Evolutionary conservation across 108 stramenopile species (phyloP), one percentile per base, ranked within the genome.

Genomic region (Cyclotella distinguenda): DNA sequence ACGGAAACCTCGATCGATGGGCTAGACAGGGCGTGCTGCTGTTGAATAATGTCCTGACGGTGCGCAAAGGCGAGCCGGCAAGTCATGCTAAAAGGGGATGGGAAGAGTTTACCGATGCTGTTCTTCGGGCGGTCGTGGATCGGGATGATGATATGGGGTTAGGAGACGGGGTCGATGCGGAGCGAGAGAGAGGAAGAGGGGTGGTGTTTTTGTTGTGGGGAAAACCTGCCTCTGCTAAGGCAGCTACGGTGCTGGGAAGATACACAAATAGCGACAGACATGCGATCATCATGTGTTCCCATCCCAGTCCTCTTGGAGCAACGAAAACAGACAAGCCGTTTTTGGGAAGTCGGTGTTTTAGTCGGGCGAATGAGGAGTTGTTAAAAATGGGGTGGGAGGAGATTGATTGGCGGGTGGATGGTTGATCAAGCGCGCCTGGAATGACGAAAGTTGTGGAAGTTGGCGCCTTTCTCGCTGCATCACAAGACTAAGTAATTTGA

Each of bases 201-300:
- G 78, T 97, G 5, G 99, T 98, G 1, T 99, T 96, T 64, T 43
- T 99, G 33, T 76, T 98, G 31, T 99, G 99, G 99, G 99, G 99
- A 1, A 97, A 95, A 73, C 97, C 96, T 3, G 97, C 98, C 19
- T 79, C 86, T 38, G 62, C 60, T 40, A 93, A 95, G 74, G 73
- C 74, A 2, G 51, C 78, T 60, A 72, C 77, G 11, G 80, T 91
- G 47, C 33, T 91, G 11, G 54, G 63, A 7, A 72, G 62, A 34
- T 74, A 31, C 21, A 65, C 30, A 22, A 64, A 57, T 30, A 49
- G 51, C 19, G 16, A 19, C 26, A 72, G 71, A 49, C 89, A 89
- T 55, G 54, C 59, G n/a, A 78, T 98, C 9, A 93, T 97, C 55
- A 68, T 43, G 23, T 86, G 86, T 27, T 84, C 86, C 36, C 97